Evolutionary conservation across 202 grass and related monocot genomes (phyloP), one percentile per base, ranked within the genome.

Genomic region (Thinopyrum obtusiflorum): DNA sequence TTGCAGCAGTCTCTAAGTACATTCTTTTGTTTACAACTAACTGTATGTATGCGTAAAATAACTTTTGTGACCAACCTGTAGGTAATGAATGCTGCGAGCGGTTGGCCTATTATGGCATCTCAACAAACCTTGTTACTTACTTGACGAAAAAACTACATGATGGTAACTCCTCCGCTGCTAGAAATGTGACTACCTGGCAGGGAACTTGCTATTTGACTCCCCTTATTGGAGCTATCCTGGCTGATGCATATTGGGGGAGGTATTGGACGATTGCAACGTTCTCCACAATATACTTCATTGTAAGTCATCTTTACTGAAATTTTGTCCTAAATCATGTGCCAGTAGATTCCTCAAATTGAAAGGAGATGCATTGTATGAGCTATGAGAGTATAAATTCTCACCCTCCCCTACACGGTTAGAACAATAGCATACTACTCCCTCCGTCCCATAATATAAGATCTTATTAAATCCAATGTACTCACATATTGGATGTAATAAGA

Each of bases 11-110:
- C 5, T 6, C 23, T 28, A 33, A 64, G 4, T 63, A 1, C 33
- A 20, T 66, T 27, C 4, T 89, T 80, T 49, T 36, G 20, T 89
- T 80, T 83, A 26, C 25, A 33, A 80, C 32, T 53, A 15, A 1
- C 6, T 64, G 13, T 53, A 62, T 9, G 17, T 24, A 31, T 70
- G 47, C 0, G 2, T 33, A 8, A 57, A 12, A 27, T 80, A 65
- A 59, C 21, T 36, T 33, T 60, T 11, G 7, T n/a, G 32, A 76
- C 85, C 24, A 83, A 90, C 77, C 27, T 88, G 29, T 44, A 97
- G 94, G 94, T 61, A 97, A 87, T 83, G 94, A 97, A 83, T 97
- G 94, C 70, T 97, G 94, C 28, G 92, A 97, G 79, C 83, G 94
- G 26, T 70, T 97, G 86, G 94, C 94, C 35, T 94, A 88, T 83